Base-by-base conservation (phyloP, 495 filamentous ascomycete genomes). In the Tuber magnatum region DNA sequence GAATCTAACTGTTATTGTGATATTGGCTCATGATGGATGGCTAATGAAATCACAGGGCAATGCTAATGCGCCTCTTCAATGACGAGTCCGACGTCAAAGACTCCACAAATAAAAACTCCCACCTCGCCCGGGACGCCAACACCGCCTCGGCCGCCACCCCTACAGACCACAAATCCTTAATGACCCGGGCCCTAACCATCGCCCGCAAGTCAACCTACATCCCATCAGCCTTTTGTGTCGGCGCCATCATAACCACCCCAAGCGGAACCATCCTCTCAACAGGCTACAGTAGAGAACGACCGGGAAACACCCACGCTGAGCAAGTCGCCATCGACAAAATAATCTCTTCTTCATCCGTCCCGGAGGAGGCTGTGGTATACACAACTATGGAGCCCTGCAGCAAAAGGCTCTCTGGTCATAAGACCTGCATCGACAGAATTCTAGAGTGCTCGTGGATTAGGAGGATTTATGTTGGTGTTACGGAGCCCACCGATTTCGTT, bases 321-420 rank as follows among this genome's bases (percentile, higher is more conserved):
- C 93, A 99, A 85, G 93, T 90, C 85, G 94, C 92, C 82, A 88
- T 99, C 71, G 83, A 88, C 56, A 98, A 99, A 83, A 87, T 91
- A 40, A 87, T 90, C n/a, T 78, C 84, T 75, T 70, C 73, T 70
- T 41, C 68, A 18, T n/a, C 80, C 84, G 71, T 83, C 77, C 61
- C 73, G 9, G 61, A 56, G 24, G 81, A 83, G 38, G 85, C 91
- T 5, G 87, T 89, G 18, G 85, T 99, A 43, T 98, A 97, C 83
- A 97, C 96, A 1, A 97, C 94, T 0, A 92, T 99, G 86, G 95
- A 98, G 84, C 95, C 95, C 1, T 99, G 95, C 83, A 91, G 88
- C 61, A 88, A 91, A 77, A 86, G 95, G 70, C 83, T 95, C 42
- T 93, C 90, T 68, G 94, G 94, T 4, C 95, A 97, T 82, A 77